These are phyloP conservation scores for Ogataea naganishii DNA, from an alignment of 805 yeast species.

Conservation along the genomic window DNA sequence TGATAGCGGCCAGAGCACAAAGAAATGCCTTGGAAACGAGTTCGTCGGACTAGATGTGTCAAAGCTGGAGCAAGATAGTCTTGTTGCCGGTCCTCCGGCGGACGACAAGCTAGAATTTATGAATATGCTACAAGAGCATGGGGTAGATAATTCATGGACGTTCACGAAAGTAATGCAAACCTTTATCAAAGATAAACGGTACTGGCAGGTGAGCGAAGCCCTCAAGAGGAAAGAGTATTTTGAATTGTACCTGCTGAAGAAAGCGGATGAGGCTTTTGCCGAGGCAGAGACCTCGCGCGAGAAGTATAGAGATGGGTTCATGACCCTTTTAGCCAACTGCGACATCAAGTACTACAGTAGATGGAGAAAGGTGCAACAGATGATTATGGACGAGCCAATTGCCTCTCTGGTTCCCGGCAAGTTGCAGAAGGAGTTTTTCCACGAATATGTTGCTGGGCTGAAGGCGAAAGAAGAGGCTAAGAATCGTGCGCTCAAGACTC, in stretches of 20 bases:
- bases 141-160: constrained; percentile 70
- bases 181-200: constrained; percentile 50
- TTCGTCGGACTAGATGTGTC: too few relatives aligned
- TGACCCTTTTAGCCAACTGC: constrained; percentile 33
- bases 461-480: constrained; percentile 22
- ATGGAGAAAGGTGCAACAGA: constrained; percentile 51
- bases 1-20: too few relatives aligned
- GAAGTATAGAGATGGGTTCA: constrained; percentile 47
- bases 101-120: constrained; percentile 32
- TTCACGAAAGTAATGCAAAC: constrained; percentile 55
- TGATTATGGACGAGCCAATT: constrained; percentile 56
- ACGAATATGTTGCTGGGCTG: constrained; percentile 37
- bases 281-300: constrained; percentile 46
- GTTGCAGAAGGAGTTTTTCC: constrained; percentile 46
- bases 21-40: too few relatives aligned
- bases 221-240: constrained; percentile 49
- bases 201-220: constrained; percentile 62
- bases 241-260: constrained; percentile 52
- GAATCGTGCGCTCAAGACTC: constrained; percentile 24
- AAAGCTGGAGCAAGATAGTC: too few relatives aligned
- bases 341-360: constrained; percentile 46
- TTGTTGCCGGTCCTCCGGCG: too few relatives aligned
- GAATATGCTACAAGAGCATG: constrained; percentile 40
- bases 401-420: constrained; percentile 52
- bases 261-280: constrained; percentile 40